Evolutionary conservation across 2,329 filamentous ascomycete genomes (phyloP), one percentile per base, ranked within the genome.

Genomic region (Trichocomaceae sp.): DNA sequence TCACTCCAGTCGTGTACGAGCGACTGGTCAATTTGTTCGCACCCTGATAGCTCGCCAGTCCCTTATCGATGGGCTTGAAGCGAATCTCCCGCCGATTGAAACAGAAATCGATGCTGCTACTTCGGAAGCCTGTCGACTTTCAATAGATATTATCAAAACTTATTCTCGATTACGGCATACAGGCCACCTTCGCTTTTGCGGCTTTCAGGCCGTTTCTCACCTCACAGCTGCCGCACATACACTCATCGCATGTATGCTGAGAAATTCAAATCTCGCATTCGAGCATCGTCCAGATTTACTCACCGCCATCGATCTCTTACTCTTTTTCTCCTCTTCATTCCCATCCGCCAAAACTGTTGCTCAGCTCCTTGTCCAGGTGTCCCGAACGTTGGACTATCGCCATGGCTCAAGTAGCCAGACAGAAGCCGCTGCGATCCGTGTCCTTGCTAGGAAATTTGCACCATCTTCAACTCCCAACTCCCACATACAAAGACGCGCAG

Each of bases 341-440:
- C 46, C 46, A 47, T 47, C 46, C 9, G 46, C 46, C 29, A 47
- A 47, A 47, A 33, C 46, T 19, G 46, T 20, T 2, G 46, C 46
- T 47, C 46, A 47, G 26, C 46, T 47, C 35, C 46, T 47, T 47
- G 46, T 47, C 5, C 46, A 47, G 26, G 29, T 47, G 31, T 47
- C 46, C 26, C 26, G 29, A 19, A 47, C 46, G 3, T 4, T 47
- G 29, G 46, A 47, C 19, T 33, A 47, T 31, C 46, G 29, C 12
- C 46, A 47, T 47, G 46, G 46, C n/a, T 47, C 46, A 33, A 47
- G 29, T 47, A 47, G 29, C 17, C 46, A 47, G n/a, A 33, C 46
- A 2, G 46, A 47, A 20, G 46, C 46, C 10, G 46, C 17, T 22
- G 46, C 46, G 7, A 47, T 47, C 20, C 46, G 46, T 13, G 46